phyloP scores from a whole-genome alignment of 2,329 filamentous ascomycete genomes.

The Blastomyces emzantsi region DNA sequence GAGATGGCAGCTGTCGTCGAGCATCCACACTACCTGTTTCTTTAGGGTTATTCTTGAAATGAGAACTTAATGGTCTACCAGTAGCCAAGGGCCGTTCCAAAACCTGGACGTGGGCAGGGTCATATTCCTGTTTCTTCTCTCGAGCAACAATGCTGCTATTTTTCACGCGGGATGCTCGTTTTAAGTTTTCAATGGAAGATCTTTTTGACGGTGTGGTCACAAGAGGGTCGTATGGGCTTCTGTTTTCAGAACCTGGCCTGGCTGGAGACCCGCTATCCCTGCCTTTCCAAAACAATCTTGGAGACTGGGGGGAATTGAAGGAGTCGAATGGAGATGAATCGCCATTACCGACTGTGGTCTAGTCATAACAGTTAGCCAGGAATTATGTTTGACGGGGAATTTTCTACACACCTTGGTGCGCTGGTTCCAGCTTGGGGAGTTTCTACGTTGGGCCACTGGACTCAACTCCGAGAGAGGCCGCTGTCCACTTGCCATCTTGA shows the following conservation, averaged over 20 bases:
- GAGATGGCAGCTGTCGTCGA: slow-evolving; percentile 17
- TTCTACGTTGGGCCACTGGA: slow-evolving; percentile 73
- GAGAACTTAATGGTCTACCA: slow-evolving; percentile 46
- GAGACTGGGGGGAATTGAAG: slow-evolving; percentile 55
- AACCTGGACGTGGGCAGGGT: slow-evolving; percentile 65
- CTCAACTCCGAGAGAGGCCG: slow-evolving; percentile 84
- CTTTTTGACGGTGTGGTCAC: slow-evolving; percentile 67
- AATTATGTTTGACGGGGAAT: slow-evolving; percentile 16
- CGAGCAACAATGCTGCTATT: slow-evolving; percentile 96
- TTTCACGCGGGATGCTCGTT: slow-evolving; percentile 89
- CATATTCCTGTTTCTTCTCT: slow-evolving; percentile 87
- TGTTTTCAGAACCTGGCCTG: slow-evolving; percentile 61
- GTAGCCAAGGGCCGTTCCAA: slow-evolving; percentile 73
- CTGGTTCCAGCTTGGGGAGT: slow-evolving; percentile 87
- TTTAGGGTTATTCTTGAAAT: slow-evolving; percentile 63
- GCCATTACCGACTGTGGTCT: slow-evolving; percentile 49
- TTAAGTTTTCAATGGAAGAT: slow-evolving; percentile 89
- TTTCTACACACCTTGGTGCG: slow-evolving; percentile 51
- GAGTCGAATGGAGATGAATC: slow-evolving; percentile 80
- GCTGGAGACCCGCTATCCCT: slow-evolving; percentile 59
- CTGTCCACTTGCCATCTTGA: slow-evolving; percentile 44
- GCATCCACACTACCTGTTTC: slow-evolving; percentile 37
- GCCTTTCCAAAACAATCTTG: slow-evolving; percentile 83
- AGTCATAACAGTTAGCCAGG: slow-evolving; percentile 9
- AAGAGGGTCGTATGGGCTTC: slow-evolving; percentile 47